A percentile compares a stretch with the other conserved stretches of the same genome.
phyloP scores from a whole-genome alignment of 768 basidiomycete genomes.

The Lactarius hengduanensis region DNA sequence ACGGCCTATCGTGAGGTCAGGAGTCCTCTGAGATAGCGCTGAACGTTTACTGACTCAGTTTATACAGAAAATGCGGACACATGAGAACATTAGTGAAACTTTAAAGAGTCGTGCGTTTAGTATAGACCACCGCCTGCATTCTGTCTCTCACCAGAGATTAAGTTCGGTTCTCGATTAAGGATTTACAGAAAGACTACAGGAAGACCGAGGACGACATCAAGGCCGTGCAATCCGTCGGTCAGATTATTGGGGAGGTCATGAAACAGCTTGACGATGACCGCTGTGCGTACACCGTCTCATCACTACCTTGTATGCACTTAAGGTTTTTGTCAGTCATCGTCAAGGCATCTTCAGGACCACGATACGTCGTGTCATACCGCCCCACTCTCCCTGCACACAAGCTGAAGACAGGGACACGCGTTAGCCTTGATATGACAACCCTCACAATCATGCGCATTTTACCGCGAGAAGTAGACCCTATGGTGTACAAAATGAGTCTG shows the following conservation, averaged over 20 bases:
- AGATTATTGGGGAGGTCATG: slow-evolving; percentile 99
- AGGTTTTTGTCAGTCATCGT: slow-evolving; percentile 72
- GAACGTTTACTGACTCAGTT: slow-evolving; percentile 24
- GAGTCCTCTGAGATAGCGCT: slow-evolving; percentile 19
- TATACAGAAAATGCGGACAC: slow-evolving; percentile 91
- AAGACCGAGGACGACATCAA: slow-evolving; percentile 99
- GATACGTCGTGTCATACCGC: slow-evolving; percentile 97
- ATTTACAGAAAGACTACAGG: slow-evolving; percentile 83
- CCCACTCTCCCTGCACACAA: slow-evolving; percentile 88
- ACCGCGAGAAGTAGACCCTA: slow-evolving; percentile 94
- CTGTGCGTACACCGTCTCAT: slow-evolving; percentile 55
- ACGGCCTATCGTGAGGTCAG: slow-evolving; percentile 72
- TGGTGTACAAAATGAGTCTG: slow-evolving; percentile 99
- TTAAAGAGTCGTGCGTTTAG: slow-evolving; percentile 80
- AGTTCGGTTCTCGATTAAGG: slow-evolving; percentile 92
- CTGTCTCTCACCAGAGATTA: slow-evolving; percentile 1
- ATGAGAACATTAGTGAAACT: slow-evolving; percentile 81
- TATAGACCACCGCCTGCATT: background rate
- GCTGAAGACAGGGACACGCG: slow-evolving; percentile 91
- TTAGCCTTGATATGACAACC: slow-evolving; percentile 99
- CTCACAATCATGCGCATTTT: slow-evolving; percentile 98
- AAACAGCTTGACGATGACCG: slow-evolving; percentile 97
- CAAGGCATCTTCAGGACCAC: slow-evolving; percentile 96
- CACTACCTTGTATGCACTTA: slow-evolving; percentile 6
- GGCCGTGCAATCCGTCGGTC: slow-evolving; percentile 96